A percentile compares a stretch with the other conserved stretches of the same genome.
phyloP scores from a whole-genome alignment of 352 stramenopile genomes.

The Phytophthora megakarya region DNA sequence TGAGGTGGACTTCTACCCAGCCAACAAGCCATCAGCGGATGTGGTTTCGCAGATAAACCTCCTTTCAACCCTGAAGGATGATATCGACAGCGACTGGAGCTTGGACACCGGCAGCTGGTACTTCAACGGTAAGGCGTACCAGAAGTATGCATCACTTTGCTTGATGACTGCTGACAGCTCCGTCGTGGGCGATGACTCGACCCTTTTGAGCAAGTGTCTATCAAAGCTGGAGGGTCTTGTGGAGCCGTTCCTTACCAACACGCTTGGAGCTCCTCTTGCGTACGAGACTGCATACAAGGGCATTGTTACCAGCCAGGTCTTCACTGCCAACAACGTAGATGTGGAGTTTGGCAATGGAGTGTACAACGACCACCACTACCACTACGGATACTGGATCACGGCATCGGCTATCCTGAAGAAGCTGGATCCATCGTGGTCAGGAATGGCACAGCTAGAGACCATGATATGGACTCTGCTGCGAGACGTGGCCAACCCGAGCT shows the following conservation, averaged over 20 bases:
- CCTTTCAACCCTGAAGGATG: slow-evolving; percentile 45
- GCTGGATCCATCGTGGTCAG: slow-evolving; percentile 61
- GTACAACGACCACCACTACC: slow-evolving; percentile 88
- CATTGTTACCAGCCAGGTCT: slow-evolving; percentile 56
- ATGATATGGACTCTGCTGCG: slow-evolving; percentile 75
- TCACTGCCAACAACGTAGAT: slow-evolving; percentile 58
- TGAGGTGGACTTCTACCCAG: slow-evolving; percentile 66
- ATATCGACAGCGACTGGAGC: slow-evolving; percentile 66
- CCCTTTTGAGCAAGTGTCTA: slow-evolving; percentile 55
- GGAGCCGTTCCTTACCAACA: slow-evolving; percentile 68
- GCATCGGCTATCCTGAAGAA: slow-evolving; percentile 72
- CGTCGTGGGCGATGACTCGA: slow-evolving; percentile 56
- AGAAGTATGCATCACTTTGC: slow-evolving; percentile 84
- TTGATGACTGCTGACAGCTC: slow-evolving; percentile 64
- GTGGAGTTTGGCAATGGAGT: slow-evolving; percentile 81
- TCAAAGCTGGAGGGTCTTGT: slow-evolving; percentile 63
- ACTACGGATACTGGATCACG: slow-evolving; percentile 84
- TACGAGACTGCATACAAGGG: slow-evolving; percentile 81
- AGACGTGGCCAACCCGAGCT: slow-evolving; percentile 74
- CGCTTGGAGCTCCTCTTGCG: slow-evolving; percentile 53
- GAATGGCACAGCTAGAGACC: slow-evolving; percentile 60
- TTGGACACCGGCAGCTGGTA: slow-evolving; percentile 65
- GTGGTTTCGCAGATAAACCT: slow-evolving; percentile 47
- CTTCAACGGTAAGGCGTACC: slow-evolving; percentile 77
- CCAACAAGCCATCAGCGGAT: slow-evolving; percentile 41